Evolutionary conservation across 2,329 filamentous ascomycete species (phyloP), one percentile per base, ranked within the genome.

Genomic region (Fusarium mangiferae): DNA sequence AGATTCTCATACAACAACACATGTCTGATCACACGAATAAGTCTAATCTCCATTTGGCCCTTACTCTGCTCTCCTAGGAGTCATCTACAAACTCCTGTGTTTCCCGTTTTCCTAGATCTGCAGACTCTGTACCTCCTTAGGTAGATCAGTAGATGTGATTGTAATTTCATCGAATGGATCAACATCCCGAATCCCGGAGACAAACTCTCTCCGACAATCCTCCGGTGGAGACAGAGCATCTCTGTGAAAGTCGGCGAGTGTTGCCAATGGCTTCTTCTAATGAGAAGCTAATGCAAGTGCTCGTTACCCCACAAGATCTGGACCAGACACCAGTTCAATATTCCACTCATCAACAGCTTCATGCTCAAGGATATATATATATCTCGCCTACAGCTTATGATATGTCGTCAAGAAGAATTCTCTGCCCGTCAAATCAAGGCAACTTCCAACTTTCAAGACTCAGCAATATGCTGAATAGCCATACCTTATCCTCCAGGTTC

Each of bases 111-210:
- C 41, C 51, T 30, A 42, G 49, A 45, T 49, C 59, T 62, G 26
- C 15, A 41, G 38, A 22, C 51, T 36, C 48, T 35, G 6, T 24
- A 9, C 30, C 46, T n/a, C 22, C 17, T 17, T 33, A 18, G 30
- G 8, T n/a, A 39, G 24, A n/a, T 45, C 33, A 59, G 13, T n/a
- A 64, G 49, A 17, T 28, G 51, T 20, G 10, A 45, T 59, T 18
- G 20, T 36, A n/a, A 28, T 49, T 12, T 20, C 9, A 38, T 52
- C 17, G 20, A 35, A 48, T 58, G 38, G 38, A 48, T 49, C 41
- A 52, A 67, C 41, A 63, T 74, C 24, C 70, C 70, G 70, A 73
- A 60, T 36, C 38, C 66, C 57, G 44, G 33, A 36, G 38, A 36
- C 18, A 45, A 46, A 54, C 30, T 64, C n/a, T 67, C 48, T 38